Evolutionary conservation across 306 rosid species (phyloP).

Genomic region (Amphicarpaea edgeworthii): DNA sequence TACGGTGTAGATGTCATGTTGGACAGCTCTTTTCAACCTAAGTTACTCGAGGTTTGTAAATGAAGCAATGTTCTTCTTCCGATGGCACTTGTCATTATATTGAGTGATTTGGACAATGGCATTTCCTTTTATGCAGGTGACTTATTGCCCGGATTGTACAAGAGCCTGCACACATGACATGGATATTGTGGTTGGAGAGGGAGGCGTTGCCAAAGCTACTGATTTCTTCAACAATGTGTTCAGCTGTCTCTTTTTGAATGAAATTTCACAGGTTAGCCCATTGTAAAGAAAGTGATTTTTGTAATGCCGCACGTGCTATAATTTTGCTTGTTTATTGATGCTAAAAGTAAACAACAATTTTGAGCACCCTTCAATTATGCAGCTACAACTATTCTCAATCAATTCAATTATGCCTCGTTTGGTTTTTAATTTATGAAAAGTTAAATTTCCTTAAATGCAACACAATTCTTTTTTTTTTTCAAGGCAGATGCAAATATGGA

Average conservation of each 20-base stretch:
- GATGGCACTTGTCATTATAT: background rate
- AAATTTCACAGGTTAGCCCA: conserved; percentile 69
- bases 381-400: background rate
- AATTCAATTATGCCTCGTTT: too few species aligned
- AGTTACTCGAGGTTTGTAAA: conserved; percentile 83
- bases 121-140: conserved; percentile 64
- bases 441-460: background rate
- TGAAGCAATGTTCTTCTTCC: conserved; percentile 2
- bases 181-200: conserved; percentile 61
- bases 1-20: conserved; percentile 97
- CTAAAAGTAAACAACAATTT: conserved; percentile 12
- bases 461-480: background rate
- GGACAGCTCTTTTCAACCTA: conserved; percentile 76
- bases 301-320: background rate
- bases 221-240: conserved; percentile 84
- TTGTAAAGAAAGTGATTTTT: conserved; percentile 44
- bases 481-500: background rate
- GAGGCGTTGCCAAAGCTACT: conserved; percentile 56
- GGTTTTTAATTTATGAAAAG: background rate
- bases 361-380: conserved; percentile 7
- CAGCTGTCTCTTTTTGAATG: conserved; percentile 83
- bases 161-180: conserved; percentile 90
- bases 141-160: conserved; percentile 95
- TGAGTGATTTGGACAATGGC: conserved; percentile 4
- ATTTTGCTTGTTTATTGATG: background rate